Percentiles rank a stretch among this genome's conserved stretches.
These are phyloP conservation scores for Sechiopsis laciniata DNA, from an alignment of 306 rosid species.

Conservation along the genomic window DNA sequence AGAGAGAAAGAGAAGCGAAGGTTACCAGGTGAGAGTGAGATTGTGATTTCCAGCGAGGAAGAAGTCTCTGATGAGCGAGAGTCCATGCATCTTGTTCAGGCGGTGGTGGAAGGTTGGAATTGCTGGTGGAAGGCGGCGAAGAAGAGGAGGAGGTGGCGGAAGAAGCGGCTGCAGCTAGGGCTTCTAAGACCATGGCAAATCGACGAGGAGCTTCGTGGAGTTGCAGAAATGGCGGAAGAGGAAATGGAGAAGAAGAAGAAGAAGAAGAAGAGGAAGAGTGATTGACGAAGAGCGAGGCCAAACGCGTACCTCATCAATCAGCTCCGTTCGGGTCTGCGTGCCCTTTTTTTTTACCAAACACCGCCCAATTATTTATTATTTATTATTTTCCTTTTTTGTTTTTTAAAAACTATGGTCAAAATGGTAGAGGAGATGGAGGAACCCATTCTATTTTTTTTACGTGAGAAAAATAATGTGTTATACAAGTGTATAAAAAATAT, in stretches of 20 bases:
- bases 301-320: constrained; percentile 22
- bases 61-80: constrained; percentile 35
- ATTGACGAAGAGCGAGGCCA: constrained; percentile 14
- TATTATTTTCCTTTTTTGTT: no score
- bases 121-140: constrained; percentile 19
- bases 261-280: constrained; percentile 7
- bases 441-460: no score
- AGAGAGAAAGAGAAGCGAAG: background rate
- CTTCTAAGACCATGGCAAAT: constrained; percentile 19
- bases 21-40: constrained; percentile 38
- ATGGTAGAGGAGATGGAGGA: no score
- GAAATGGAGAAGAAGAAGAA: constrained; percentile 6
- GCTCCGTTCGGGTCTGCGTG: constrained; percentile 23
- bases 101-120: constrained; percentile 31
- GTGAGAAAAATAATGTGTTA: no score
- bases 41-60: constrained; percentile 43
- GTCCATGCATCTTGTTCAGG: constrained; percentile 51
- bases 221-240: background rate
- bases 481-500: no score
- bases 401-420: no score
- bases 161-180: constrained; percentile 16
- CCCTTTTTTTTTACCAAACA: background rate
- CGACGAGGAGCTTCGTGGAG: background rate
- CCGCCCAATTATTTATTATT: background rate
- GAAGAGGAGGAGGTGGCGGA: constrained; percentile 20